Evolutionary conservation across 2,329 filamentous ascomycete species (phyloP).

Genomic region (Xylaria arbuscula): DNA sequence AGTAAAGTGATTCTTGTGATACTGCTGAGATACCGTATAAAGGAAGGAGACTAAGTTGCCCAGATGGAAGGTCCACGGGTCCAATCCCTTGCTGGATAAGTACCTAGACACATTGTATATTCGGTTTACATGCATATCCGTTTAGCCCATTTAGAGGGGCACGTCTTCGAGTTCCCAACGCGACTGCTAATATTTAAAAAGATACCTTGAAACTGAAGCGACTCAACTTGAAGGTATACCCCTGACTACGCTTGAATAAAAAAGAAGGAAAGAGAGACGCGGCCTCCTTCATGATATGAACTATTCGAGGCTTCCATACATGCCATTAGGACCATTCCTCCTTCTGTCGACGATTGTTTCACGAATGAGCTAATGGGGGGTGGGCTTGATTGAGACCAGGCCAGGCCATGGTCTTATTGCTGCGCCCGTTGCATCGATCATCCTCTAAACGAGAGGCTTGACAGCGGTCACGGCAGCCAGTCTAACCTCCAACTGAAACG

Average conservation of each 20-base stretch:
- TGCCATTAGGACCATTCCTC: neutral
- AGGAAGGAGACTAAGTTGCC: no score
- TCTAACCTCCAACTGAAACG: neutral
- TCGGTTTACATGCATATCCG: conserved; percentile 19
- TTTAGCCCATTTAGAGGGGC: conserved; percentile 19
- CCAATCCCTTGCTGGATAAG: no score
- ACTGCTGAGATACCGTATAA: no score
- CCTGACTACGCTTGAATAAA: neutral
- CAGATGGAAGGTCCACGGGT: no score
- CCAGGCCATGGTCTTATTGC: conserved; percentile 21
- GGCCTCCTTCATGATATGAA: neutral
- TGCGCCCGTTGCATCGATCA: conserved; percentile 2
- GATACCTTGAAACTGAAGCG: conserved; percentile 4
- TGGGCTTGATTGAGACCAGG: conserved; percentile 22
- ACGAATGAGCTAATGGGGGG: neutral
- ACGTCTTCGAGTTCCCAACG: neutral
- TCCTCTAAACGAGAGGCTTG: conserved; percentile 13
- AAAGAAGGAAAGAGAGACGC: no score
- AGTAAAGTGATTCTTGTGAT: no score
- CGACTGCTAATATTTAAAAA: conserved; percentile 12
- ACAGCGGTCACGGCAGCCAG: neutral
- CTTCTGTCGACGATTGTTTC: conserved; percentile 1
- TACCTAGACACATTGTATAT: neutral
- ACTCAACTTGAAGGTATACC: neutral
- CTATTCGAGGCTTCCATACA: neutral